phyloP scores from a whole-genome alignment of 2,329 filamentous ascomycete genomes.

The Phyllosticta ampelicida region DNA sequence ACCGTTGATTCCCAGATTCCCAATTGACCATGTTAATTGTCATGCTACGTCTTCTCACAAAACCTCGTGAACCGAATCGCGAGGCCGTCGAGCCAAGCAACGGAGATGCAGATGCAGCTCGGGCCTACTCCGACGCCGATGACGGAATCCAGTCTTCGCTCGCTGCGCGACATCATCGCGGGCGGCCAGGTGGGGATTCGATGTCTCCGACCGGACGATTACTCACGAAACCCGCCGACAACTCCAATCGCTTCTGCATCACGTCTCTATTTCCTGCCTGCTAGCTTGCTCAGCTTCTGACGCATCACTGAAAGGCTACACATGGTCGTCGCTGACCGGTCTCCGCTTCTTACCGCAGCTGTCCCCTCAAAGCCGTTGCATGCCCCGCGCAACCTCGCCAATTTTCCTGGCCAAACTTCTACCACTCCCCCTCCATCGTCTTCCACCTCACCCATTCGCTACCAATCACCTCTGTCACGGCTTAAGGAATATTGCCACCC shows the following conservation, averaged over 20 bases:
- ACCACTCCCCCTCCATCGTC: background rate
- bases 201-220: constrained; percentile 5
- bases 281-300: background rate
- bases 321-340: background rate
- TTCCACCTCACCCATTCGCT: background rate
- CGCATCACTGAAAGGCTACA: background rate
- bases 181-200: constrained; percentile 2
- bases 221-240: constrained; percentile 7
- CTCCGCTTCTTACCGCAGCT: background rate
- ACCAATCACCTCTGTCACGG: background rate
- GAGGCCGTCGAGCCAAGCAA: background rate
- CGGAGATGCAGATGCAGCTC: background rate
- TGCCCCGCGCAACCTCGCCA: constrained; percentile 4
- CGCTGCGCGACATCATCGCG: background rate
- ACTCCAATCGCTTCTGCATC: constrained; percentile 4
- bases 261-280: background rate
- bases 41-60: background rate
- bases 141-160: constrained; percentile 5
- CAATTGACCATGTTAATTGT: background rate
- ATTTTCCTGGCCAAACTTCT: constrained; percentile 2
- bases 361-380: constrained; percentile 3
- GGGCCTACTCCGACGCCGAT: constrained; percentile 5
- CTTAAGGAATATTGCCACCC: background rate
- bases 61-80: background rate
- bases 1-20: background rate